These are phyloP conservation scores for Alternaria viburni DNA, from an alignment of 2,329 filamentous ascomycete species.

Conservation along the genomic window DNA sequence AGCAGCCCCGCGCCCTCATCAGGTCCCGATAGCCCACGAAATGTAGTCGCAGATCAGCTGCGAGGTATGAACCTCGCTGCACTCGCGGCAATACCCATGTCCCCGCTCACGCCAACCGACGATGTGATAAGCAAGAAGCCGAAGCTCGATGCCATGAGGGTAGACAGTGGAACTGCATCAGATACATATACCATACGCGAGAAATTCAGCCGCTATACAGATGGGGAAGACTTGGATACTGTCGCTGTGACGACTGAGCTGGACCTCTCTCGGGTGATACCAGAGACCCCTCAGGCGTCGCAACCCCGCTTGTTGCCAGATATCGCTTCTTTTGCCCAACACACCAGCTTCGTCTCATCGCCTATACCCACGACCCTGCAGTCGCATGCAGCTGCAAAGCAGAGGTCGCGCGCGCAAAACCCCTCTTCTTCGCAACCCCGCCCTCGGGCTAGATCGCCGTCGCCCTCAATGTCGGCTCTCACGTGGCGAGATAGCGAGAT, in stretches of 20 bases:
- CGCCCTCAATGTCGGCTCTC: conserved; percentile 44
- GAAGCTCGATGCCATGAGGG: conserved; percentile 37
- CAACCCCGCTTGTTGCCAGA: conserved; percentile 44
- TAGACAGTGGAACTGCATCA: conserved; percentile 25
- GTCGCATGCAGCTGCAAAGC: conserved; percentile 3
- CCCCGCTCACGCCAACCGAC: conserved; percentile 44
- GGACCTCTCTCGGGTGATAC: conserved; percentile 27
- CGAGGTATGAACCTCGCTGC: conserved; percentile 38
- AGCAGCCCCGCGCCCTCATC: conserved; percentile 30
- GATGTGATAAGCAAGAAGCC: conserved; percentile 45
- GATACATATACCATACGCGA: conserved; percentile 13
- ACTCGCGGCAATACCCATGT: conserved; percentile 38
- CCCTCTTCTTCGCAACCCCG: conserved; percentile 23
- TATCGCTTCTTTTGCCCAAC: conserved; percentile 38
- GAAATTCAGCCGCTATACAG: not conserved
- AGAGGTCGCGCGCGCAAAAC: conserved; percentile 7
- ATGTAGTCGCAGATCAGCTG: conserved; percentile 46
- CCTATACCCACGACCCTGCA: conserved; percentile 10
- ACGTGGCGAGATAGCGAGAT: conserved; percentile 68
- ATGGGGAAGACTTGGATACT: conserved; percentile 8
- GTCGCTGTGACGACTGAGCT: conserved; percentile 2
- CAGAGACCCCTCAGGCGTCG: conserved; percentile 40
- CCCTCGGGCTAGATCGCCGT: conserved; percentile 34
- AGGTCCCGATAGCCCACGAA: conserved; percentile 41
- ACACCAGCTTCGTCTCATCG: conserved; percentile 34